These are phyloP conservation scores for Euphorbia peplus DNA, from an alignment of 345 rosid genomes.

Conservation along the genomic window DNA sequence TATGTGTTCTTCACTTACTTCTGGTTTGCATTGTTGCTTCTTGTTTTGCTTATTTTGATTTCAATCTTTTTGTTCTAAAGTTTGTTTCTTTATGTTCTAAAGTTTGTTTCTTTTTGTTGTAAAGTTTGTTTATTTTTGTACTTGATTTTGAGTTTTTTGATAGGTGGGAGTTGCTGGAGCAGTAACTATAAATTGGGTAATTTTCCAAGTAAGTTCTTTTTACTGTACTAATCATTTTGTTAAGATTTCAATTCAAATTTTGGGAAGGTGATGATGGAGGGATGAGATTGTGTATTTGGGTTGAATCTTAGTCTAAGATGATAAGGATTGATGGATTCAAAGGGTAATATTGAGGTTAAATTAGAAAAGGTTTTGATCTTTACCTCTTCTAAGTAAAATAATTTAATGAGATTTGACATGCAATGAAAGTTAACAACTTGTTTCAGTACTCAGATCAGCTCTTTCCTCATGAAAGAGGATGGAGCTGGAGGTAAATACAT, in stretches of 20 bases:
- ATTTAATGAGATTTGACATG: neutral
- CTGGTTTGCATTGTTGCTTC: neutral
- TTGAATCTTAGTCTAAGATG: neutral
- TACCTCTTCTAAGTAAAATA: neutral
- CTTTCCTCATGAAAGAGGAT: neutral
- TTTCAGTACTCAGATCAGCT: neutral
- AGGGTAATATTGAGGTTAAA: neutral
- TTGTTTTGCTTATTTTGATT: neutral
- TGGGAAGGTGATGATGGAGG: too few species aligned
- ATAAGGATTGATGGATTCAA: neutral
- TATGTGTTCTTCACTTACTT: constrained; percentile 1
- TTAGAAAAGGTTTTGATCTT: neutral
- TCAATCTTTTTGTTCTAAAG: neutral
- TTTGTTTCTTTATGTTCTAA: constrained; percentile 12
- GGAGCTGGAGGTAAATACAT: neutral
- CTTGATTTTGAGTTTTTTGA: too few species aligned
- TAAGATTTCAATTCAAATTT: too few species aligned
- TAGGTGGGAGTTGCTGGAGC: constrained; percentile 35
- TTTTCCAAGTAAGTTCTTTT: constrained; percentile 21
- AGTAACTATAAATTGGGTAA: constrained; percentile 24
- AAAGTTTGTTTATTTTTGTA: neutral
- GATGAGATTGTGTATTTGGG: neutral
- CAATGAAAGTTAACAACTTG: neutral
- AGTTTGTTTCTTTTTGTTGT: constrained; percentile 20
- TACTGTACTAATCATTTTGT: neutral